A percentile compares a stretch with the other conserved stretches of the same genome.
phyloP scores from a whole-genome alignment of 768 basidiomycete genomes.

The Collybia sp. region DNA sequence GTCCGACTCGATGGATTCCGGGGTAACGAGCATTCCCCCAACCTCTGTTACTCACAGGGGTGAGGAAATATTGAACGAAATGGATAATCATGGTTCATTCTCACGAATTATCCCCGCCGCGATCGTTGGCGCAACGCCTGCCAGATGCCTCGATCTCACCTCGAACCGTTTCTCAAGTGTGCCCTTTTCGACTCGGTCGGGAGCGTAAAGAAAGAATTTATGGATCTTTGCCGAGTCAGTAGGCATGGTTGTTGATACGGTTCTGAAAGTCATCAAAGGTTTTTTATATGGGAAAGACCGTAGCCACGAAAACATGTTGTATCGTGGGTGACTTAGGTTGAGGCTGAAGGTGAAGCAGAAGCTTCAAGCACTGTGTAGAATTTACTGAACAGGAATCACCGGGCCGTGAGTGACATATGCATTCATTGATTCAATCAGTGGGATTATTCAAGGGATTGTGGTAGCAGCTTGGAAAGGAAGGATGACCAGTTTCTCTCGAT shows the following conservation, averaged over 20 bases:
- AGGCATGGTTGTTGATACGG: constrained; percentile 3
- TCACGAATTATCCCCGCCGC: constrained; percentile 37
- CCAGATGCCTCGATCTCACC: constrained; percentile 42
- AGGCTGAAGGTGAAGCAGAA: no score
- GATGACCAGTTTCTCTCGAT: neutral
- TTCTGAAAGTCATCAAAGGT: constrained; percentile 3
- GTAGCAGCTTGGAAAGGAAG: neutral
- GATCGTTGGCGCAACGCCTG: constrained; percentile 28
- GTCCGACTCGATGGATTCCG: constrained; percentile 32
- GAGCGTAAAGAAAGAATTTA: constrained; percentile 50
- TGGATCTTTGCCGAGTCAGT: constrained; percentile 8
- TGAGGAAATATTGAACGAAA: neutral
- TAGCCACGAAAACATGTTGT: neutral
- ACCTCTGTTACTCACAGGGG: constrained; percentile 28
- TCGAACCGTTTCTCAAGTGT: constrained; percentile 37
- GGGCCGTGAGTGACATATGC: no score
- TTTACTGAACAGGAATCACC: no score
- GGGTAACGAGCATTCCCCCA: constrained; percentile 44
- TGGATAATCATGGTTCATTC: constrained; percentile 8
- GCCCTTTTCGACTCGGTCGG: constrained; percentile 43
- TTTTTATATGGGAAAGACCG: neutral
- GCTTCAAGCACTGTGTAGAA: no score
- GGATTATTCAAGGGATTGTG: neutral
- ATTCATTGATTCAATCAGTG: no score
- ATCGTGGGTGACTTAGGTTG: no score